Evolutionary conservation across 805 yeast genomes (phyloP), one percentile per base, ranked within the genome.

Genomic region (Candida dajiaensis): DNA sequence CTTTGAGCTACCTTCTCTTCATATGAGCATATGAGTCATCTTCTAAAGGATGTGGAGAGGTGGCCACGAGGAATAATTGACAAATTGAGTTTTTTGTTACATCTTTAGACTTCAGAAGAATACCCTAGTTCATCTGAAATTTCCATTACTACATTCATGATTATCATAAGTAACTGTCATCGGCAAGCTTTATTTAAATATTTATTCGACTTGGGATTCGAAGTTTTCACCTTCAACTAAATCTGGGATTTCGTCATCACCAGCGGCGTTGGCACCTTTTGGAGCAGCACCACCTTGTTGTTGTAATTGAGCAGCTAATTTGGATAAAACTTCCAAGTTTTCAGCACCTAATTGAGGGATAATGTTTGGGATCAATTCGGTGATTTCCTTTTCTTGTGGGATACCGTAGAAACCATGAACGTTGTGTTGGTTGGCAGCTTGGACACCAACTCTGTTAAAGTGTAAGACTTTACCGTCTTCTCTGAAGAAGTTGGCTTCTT

Each of bases 401-500:
- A 83, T 81, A 70, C 99, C 99, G 70, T 89, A 85, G 78, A 94
- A 84, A 61, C 95, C 95, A 69, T 84, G 87, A 56, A 96, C 85
- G 82, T 92, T 90, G 78, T 84, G 76, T 63, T 83, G 84, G 62
- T 87, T 82, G 62, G 97, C 89, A 59, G 87, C 87, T 77, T 92
- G 97, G 55, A 90, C 94, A 73, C 94, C 95, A 58, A 94, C 97
- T 71, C 94, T 85, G 78, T 86, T 82, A 80, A 94, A 89, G 77
- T 92, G 97, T 71, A 92, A 75, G 55, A 94, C 97, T 67, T 83
- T 85, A 67, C 97, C 97, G 70, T 92, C 97, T 55, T 89, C 96
- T 72, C 78, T 85, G 86, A 94, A 90, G 78, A 92, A 87, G 81
- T 90, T 92, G 65, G 96, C 98, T 77, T 92, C 97, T 69, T 89